Evolutionary conservation across 352 stramenopile genomes (phyloP).

Genomic region (Poterioochromonas sp.): DNA sequence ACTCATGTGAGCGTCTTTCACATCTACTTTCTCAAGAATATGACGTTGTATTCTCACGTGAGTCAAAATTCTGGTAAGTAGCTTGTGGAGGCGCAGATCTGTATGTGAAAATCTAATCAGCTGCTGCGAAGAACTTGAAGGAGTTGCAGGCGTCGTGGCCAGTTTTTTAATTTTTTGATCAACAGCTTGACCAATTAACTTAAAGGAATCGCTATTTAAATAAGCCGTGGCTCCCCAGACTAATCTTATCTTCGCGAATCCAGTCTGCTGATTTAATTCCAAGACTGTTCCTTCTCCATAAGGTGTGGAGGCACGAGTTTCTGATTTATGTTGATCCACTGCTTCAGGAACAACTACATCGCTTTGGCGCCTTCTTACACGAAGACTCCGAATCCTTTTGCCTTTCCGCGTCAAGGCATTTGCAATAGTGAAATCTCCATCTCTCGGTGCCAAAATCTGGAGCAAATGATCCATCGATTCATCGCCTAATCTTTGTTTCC

Average conservation of each 20-base stretch:
- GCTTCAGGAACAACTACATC: too few species aligned
- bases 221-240: not conserved
- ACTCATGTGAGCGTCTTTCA: not conserved
- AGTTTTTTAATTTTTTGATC: not conserved
- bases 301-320: not conserved
- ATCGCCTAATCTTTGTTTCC: not conserved
- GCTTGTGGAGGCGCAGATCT: not conserved
- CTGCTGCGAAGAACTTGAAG: not conserved
- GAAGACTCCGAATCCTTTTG: too few species aligned
- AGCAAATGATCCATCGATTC: not conserved
- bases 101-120: not conserved
- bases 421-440: not conserved
- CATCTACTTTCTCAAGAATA: not conserved
- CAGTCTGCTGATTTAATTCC: not conserved
- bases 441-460: not conserved
- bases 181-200: not conserved
- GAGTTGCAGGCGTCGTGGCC: not conserved
- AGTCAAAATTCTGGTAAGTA: not conserved
- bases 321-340: too few species aligned
- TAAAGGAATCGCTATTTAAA: not conserved
- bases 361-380: too few species aligned
- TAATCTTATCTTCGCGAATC: not conserved
- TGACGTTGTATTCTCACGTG: not conserved
- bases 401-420: not conserved
- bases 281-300: not conserved